phyloP scores from a whole-genome alignment of 768 basidiomycete species.

The Phallus indusiatus region DNA sequence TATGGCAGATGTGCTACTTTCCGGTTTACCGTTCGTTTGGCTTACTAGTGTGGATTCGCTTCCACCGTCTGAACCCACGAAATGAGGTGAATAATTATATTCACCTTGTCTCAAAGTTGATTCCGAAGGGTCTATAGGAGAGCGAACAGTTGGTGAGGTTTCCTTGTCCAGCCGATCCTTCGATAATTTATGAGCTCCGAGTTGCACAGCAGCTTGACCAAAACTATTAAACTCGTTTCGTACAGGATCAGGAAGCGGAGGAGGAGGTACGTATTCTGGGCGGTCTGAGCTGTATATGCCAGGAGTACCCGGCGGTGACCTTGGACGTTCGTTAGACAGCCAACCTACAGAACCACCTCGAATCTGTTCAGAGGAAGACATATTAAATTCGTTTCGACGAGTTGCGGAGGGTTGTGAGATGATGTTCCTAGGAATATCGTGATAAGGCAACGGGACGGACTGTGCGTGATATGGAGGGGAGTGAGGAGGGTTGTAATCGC shows the following conservation, averaged over 20 bases:
- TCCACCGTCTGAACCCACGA: not conserved
- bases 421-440: not conserved
- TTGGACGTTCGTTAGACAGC: not conserved
- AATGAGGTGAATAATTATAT: not conserved
- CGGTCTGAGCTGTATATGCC: not conserved
- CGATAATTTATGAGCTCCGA: not conserved
- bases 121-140: not conserved
- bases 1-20: not conserved
- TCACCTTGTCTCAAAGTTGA: not conserved
- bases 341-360: not conserved
- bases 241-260: not conserved
- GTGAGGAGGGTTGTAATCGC: slow-evolving; percentile 20
- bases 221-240: not conserved
- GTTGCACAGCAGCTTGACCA: not conserved
- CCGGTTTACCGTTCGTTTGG: not conserved
- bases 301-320: not conserved
- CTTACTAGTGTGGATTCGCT: not conserved
- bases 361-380: not conserved
- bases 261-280: not conserved
- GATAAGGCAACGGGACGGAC: not conserved
- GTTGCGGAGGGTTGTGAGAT: not conserved
- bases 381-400: not conserved
- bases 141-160: not conserved
- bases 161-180: not conserved
- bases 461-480: not conserved